A percentile compares a stretch with the other conserved stretches of the same genome.
These are phyloP conservation scores for Podospora pseudopauciseta DNA, from an alignment of 495 filamentous ascomycete species.

Conservation along the genomic window DNA sequence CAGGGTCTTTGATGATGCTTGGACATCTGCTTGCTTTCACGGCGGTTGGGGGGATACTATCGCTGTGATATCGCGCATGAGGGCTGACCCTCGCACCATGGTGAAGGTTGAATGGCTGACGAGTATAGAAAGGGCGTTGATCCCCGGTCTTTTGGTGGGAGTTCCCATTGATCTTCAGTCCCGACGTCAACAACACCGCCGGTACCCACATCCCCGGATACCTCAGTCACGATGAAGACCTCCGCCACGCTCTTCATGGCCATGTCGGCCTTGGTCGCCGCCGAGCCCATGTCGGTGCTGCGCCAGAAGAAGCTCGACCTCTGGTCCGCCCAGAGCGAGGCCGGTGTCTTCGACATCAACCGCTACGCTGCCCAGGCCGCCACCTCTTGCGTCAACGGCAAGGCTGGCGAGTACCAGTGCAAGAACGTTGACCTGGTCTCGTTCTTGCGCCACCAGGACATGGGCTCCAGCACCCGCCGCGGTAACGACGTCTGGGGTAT, in stretches of 20 bases:
- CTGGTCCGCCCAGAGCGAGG: conserved; percentile 8
- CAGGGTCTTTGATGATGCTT: not conserved
- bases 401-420: conserved; percentile 49
- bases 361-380: conserved; percentile 31
- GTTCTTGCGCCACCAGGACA: conserved; percentile 47
- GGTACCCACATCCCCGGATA: no score
- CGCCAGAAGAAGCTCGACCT: conserved; percentile 12
- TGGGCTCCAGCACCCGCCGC: conserved; percentile 40
- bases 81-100: no score
- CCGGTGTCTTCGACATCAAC: conserved; percentile 31
- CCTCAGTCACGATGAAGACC: conserved; percentile 5
- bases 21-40: no score
- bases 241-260: conserved; percentile 18
- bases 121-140: no score
- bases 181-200: not conserved
- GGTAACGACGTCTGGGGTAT: conserved; percentile 42
- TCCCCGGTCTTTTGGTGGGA: not conserved
- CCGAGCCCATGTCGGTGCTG: conserved; percentile 13
- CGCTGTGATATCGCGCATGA: no score
- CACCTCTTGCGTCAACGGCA: conserved; percentile 44
- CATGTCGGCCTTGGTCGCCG: conserved; percentile 18
- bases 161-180: not conserved
- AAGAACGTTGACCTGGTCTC: conserved; percentile 52
- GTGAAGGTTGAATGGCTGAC: no score
- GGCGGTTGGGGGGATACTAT: no score